Evolutionary conservation across 2,329 filamentous ascomycete species (phyloP).

Genomic region (Penicillium sp.): DNA sequence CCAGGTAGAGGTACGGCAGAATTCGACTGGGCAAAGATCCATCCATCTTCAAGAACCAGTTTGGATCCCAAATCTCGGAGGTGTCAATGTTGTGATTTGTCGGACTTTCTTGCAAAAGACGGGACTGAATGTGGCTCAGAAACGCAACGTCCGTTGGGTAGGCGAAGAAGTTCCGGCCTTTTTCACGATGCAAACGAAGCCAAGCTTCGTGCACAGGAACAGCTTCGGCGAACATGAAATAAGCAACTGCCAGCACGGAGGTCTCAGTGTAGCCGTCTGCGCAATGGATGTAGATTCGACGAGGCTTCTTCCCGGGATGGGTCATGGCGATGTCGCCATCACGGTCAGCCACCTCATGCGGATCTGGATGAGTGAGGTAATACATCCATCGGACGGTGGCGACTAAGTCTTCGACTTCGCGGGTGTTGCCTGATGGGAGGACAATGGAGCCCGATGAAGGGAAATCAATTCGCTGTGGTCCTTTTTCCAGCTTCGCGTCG

Average conservation of each 20-base stretch:
- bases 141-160: conserved; percentile 87
- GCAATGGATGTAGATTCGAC: conserved; percentile 85
- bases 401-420: conserved; percentile 78
- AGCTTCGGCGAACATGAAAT: conserved; percentile 89
- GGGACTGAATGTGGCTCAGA: conserved; percentile 71
- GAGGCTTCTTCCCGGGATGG: conserved; percentile 42
- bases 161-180: conserved; percentile 90
- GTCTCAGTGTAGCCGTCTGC: conserved; percentile 95
- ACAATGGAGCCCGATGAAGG: conserved; percentile 92
- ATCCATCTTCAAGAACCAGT: conserved; percentile 80
- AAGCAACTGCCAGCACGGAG: conserved; percentile 82
- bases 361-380: conserved; percentile 67
- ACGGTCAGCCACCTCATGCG: conserved; percentile 42
- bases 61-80: conserved; percentile 53
- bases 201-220: conserved; percentile 79
- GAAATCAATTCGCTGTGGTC: conserved; percentile 68
- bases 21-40: conserved; percentile 88
- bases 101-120: conserved; percentile 61
- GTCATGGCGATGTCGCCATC: conserved; percentile 60
- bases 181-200: conserved; percentile 77
- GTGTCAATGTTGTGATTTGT: conserved; percentile 24
- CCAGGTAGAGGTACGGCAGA: conserved; percentile 91
- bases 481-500: conserved; percentile 54
- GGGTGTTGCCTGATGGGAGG: conserved; percentile 76
- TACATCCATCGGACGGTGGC: conserved; percentile 90